A percentile compares a stretch with the other conserved stretches of the same genome.
These are phyloP conservation scores for Crassisporium funariophilum DNA, from an alignment of 768 basidiomycete species.

Conservation along the genomic window DNA sequence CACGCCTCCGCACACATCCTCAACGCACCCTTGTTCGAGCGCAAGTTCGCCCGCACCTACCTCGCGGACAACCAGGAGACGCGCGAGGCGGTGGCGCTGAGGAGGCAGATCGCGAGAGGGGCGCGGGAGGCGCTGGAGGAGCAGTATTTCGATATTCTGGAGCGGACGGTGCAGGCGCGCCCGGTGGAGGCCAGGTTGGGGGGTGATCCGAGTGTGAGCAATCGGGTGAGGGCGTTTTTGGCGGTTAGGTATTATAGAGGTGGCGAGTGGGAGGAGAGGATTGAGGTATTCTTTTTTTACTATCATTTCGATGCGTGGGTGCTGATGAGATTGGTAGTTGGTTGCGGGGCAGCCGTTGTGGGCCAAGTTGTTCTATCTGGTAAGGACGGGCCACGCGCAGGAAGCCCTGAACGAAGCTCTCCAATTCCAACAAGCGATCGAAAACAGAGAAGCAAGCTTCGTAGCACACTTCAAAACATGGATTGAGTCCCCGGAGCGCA, in stretches of 20 bases:
- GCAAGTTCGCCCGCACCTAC: conserved; percentile 82
- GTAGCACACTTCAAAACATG: conserved; percentile 80
- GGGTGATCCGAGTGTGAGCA: conserved; percentile 86
- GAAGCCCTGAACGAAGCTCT: conserved; percentile 82
- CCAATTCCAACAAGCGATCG: conserved; percentile 68
- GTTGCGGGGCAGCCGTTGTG: conserved; percentile 88
- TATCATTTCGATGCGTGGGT: neutral
- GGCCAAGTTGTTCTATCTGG: conserved; percentile 92
- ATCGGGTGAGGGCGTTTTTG: conserved; percentile 89
- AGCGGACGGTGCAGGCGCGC: conserved; percentile 77
- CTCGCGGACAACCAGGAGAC: conserved; percentile 65
- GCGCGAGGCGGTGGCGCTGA: conserved; percentile 63
- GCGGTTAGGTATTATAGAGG: conserved; percentile 76
- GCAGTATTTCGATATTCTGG: conserved; percentile 85
- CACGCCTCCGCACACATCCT: conserved; percentile 83
- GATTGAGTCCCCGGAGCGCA: conserved; percentile 79
- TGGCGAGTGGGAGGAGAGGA: conserved; percentile 84
- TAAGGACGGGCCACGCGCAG: conserved; percentile 79
- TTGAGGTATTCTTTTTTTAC: conserved; percentile 62
- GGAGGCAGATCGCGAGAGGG: conserved; percentile 77
- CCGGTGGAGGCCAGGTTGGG: conserved; percentile 87
- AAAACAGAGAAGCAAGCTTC: conserved; percentile 81
- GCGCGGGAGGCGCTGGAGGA: conserved; percentile 83
- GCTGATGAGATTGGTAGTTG: conserved; percentile 50
- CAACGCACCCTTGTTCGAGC: conserved; percentile 76